These are phyloP conservation scores for Camelina hispida DNA, from an alignment of 345 rosid species.

Conservation along the genomic window DNA sequence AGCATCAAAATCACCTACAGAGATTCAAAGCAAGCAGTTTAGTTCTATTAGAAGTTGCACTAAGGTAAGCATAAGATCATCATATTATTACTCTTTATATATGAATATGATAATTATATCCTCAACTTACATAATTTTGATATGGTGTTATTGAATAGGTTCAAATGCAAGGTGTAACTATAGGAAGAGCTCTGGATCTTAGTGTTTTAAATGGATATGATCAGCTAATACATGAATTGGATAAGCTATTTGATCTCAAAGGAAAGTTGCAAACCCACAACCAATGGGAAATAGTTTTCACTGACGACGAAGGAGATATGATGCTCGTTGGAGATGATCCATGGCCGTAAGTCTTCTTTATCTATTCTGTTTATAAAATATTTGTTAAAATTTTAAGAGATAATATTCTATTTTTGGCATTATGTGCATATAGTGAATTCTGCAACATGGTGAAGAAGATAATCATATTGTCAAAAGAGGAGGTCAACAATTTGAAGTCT, in stretches of 20 bases:
- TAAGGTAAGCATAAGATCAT: slow-evolving; percentile 45
- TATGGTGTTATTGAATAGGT: slow-evolving; percentile 51
- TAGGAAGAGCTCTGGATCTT: slow-evolving; percentile 68
- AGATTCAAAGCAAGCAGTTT: slow-evolving; percentile 43
- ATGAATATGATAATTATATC: not conserved
- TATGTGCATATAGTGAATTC: not conserved
- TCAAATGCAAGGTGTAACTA: slow-evolving; percentile 63
- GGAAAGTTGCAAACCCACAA: slow-evolving; percentile 51
- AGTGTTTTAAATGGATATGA: slow-evolving; percentile 55
- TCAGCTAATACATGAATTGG: slow-evolving; percentile 58
- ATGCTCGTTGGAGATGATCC: slow-evolving; percentile 83
- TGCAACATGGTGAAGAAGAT: slow-evolving; percentile 1
- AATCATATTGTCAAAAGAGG: not conserved
- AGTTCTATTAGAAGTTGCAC: slow-evolving; percentile 56
- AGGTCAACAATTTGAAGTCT: not conserved
- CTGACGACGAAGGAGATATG: slow-evolving; percentile 69
- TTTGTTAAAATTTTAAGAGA: not conserved
- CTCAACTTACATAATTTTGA: not conserved
- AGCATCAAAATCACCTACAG: slow-evolving; percentile 37
- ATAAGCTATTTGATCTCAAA: slow-evolving; percentile 58
- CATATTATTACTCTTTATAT: slow-evolving; percentile 10
- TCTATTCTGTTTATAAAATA: not conserved
- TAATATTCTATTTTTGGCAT: not conserved
- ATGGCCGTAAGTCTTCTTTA: slow-evolving; percentile 60
- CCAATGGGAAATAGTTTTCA: slow-evolving; percentile 64